Evolutionary conservation across 371 early-diverging fungal genomes (phyloP), one percentile per base, ranked within the genome.

Genomic region (Zancudomyces culisetae): DNA sequence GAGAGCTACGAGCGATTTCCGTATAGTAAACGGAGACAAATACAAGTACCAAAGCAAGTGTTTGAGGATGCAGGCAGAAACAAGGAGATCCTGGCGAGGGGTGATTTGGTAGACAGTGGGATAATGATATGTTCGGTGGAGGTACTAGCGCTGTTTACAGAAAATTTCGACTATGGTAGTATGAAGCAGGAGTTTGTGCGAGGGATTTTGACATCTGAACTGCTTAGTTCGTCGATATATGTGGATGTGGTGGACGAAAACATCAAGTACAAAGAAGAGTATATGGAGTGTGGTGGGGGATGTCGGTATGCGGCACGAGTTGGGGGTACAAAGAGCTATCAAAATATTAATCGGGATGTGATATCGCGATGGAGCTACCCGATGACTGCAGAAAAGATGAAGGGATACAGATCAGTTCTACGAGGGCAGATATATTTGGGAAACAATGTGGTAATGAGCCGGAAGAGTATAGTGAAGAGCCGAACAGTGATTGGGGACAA

Each of bases 121-220:
- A 73, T 94, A 43, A 90, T 88, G 54, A 86, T 96, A 45, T 96
- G 96, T 64, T 84, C 91, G 13, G 76, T 84, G 2, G 91, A 90
- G 59, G 88, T 90, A 0, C 86, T 87, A n/a, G 85, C 92, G 2
- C 70, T 93, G 47, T 93, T 93, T 56, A 85, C 87, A 2, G 95
- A 96, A 59, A 94, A 94, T 71, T 94, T 93, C 67, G 97, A 96
- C 69, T 95, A 91, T 73, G 92, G 91, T 63, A 77, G 80, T 40
- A 71, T 93, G 43, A 77, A 91, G 22, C 70, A 72, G 20, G 89
- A 96, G 63, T 96, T 96, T 67, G 83, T 94, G 12, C 78, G 81
- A 29, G 93, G 92, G 45, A 84, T 94, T 45, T 60, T 93, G 54
- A 83, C 83, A 29, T 89, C 90, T 2, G 92, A 92, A 54, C 71